phyloP scores from a whole-genome alignment of 495 filamentous ascomycete genomes.

The Friedmanniomyces endolithicus region DNA sequence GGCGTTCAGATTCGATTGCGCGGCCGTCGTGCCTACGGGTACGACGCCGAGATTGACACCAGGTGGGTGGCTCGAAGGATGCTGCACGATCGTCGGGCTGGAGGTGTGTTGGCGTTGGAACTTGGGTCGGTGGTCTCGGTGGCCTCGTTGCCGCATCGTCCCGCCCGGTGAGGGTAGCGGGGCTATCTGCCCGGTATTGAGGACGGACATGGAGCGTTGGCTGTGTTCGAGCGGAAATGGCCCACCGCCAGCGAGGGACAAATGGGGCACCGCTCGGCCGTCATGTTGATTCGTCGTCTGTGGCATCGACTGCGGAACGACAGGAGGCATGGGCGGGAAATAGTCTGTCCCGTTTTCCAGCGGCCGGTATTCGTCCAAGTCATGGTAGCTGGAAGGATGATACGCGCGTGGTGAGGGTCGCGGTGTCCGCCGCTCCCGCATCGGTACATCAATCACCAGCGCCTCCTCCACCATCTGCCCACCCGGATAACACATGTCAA shows the following conservation, averaged over 20 bases:
- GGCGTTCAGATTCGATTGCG: constrained; percentile 7
- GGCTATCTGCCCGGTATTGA: constrained; percentile 68
- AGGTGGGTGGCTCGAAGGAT: constrained; percentile 16
- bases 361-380: constrained; percentile 50
- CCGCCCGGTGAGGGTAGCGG: constrained; percentile 73
- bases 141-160: constrained; percentile 28
- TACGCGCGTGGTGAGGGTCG: constrained; percentile 57
- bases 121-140: constrained; percentile 42
- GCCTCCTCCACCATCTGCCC: constrained; percentile 87
- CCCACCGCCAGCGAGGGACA: constrained; percentile 19
- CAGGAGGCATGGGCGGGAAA: constrained; percentile 71
- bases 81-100: constrained; percentile 55
- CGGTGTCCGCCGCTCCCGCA: constrained; percentile 55
- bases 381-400: constrained; percentile 44
- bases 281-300: constrained; percentile 24
- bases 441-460: constrained; percentile 75
- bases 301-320: constrained; percentile 22
- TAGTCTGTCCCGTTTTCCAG: constrained; percentile 70
- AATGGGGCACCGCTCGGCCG: constrained; percentile 23
- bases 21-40: background rate
- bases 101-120: constrained; percentile 62
- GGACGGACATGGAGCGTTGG: constrained; percentile 57
- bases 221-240: constrained; percentile 23
- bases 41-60: too few species aligned
- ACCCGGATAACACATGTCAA: constrained; percentile 79